These are phyloP conservation scores for Diaporthe citrichinensis DNA, from an alignment of 2,329 filamentous ascomycete genomes.

Conservation along the genomic window DNA sequence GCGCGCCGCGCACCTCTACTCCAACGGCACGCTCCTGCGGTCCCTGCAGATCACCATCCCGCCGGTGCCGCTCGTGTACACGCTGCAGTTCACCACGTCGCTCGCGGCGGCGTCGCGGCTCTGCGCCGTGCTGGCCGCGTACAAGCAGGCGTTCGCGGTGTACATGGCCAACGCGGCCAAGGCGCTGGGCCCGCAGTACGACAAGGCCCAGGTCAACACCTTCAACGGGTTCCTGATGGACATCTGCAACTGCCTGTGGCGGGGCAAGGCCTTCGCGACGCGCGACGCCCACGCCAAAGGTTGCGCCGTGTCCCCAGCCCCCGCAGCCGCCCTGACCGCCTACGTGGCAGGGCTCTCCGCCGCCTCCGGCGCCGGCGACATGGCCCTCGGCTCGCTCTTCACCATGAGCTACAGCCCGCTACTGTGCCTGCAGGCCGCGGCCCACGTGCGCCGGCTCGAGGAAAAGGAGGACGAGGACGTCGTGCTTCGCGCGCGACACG, in stretches of 20 bases:
- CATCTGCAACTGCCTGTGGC: slow-evolving; percentile 87
- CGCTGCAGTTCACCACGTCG: slow-evolving; percentile 76
- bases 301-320: slow-evolving; percentile 58
- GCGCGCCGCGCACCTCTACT: slow-evolving; percentile 69
- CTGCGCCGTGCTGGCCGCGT: slow-evolving; percentile 77
- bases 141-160: slow-evolving; percentile 81
- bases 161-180: slow-evolving; percentile 63
- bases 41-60: slow-evolving; percentile 78
- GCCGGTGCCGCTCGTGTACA: slow-evolving; percentile 77
- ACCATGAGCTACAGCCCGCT: slow-evolving; percentile 72
- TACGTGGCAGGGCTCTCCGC: slow-evolving; percentile 66
- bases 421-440: slow-evolving; percentile 68
- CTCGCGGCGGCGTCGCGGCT: slow-evolving; percentile 76
- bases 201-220: slow-evolving; percentile 72
- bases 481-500: slow-evolving; percentile 65
- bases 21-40: slow-evolving; percentile 63
- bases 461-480: slow-evolving; percentile 63
- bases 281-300: slow-evolving; percentile 74
- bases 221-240: slow-evolving; percentile 93
- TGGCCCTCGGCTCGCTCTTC: slow-evolving; percentile 66
- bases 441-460: slow-evolving; percentile 69
- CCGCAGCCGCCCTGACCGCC: slow-evolving; percentile 60
- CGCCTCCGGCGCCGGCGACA: slow-evolving; percentile 49
- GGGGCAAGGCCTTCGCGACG: slow-evolving; percentile 77
- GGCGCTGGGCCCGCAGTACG: slow-evolving; percentile 59